Evolutionary conservation across 352 stramenopile genomes (phyloP), one percentile per base, ranked within the genome.

Genomic region (Pythium scleroteichum): DNA sequence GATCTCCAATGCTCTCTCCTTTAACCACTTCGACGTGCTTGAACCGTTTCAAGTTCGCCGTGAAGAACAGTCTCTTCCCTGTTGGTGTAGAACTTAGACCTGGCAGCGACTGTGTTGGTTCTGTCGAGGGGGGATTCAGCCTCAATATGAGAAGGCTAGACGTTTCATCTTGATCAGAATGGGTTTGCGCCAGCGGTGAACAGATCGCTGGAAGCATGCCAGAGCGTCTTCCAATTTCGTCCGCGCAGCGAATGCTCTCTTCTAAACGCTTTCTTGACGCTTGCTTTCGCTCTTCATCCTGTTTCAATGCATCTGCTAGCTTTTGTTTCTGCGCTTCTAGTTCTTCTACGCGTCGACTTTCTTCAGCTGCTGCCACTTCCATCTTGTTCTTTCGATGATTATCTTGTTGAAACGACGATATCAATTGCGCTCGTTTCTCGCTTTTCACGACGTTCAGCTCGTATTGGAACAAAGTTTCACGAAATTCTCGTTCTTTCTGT

Each of bases 21-120:
- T 61, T 60, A 46, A 88, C 75, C 38, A 79, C 60, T 54, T 87
- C 79, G 0, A 76, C 79, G 44, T 90, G 80, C 44, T 88, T 88
- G 59, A 87, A 92, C 24, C 82, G 75, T 55, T 89, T 88, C 26
- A 90, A 65, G 44, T 90, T 90, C 26, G 85, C 66, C 6, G 79
- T 87, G 65, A 90, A 88, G 53, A 86, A 87, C 50, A 82, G 50
- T 2, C 66, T 70, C 68, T 90, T 90, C 12, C 63, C 23, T 5
- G 59, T 35, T 0, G 35, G 33, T 4, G 22, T 40, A 3, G 33
- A 47, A 4, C 3, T 17, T 44, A 5, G 13, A 13, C 38, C 24
- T 40, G 16, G 20, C 13, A 29, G 51, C 14, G 6, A 4, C 14
- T 32, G 24, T 2, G 47, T 13, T 39, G 14, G 32, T 4, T 50